Conservation (phyloP, 306 rosid genomes). For the Erythrophleum fordii region DNA sequence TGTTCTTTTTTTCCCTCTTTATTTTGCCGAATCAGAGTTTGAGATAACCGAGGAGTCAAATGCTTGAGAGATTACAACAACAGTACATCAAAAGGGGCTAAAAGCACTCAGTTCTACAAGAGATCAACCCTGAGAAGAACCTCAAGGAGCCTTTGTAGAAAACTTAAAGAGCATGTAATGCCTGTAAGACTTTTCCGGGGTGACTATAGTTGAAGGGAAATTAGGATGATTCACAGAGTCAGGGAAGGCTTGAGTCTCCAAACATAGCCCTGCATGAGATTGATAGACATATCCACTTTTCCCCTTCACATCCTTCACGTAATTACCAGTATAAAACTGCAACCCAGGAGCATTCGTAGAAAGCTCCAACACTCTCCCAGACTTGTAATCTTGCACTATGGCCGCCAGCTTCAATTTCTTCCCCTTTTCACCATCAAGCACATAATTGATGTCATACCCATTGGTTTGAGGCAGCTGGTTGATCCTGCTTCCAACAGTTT, state of each 20-base stretch:
- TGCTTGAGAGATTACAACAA: slow-evolving; percentile 3
- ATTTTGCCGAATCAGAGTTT: not conserved
- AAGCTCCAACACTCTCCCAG: slow-evolving; percentile 68
- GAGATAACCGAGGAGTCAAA: not conserved
- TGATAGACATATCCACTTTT: slow-evolving; percentile 71
- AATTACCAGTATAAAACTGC: slow-evolving; percentile 77
- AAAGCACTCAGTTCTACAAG: not conserved
- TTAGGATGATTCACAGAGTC: slow-evolving; percentile 83
- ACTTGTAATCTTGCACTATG: slow-evolving; percentile 57
- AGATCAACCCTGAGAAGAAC: not conserved
- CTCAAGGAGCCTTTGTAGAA: slow-evolving; percentile 36
- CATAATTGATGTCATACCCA: slow-evolving; percentile 71
- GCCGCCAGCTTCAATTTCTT: slow-evolving; percentile 56
- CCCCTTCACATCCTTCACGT: slow-evolving; percentile 62
- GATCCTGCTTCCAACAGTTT: slow-evolving; percentile 47
- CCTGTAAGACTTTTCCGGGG: slow-evolving; percentile 60
- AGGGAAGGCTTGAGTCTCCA: slow-evolving; percentile 88
- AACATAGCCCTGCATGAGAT: slow-evolving; percentile 65
- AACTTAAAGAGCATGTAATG: slow-evolving; percentile 77
- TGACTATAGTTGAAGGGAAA: slow-evolving; percentile 86
- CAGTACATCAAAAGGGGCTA: not conserved
- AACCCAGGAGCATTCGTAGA: slow-evolving; percentile 76
- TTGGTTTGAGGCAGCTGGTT: slow-evolving; percentile 36
- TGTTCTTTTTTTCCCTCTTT: not conserved
- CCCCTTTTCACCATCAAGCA: slow-evolving; percentile 38